Evolutionary conservation across 768 basidiomycete species (phyloP).

Genomic region (Mycena olivaceomarginata): DNA sequence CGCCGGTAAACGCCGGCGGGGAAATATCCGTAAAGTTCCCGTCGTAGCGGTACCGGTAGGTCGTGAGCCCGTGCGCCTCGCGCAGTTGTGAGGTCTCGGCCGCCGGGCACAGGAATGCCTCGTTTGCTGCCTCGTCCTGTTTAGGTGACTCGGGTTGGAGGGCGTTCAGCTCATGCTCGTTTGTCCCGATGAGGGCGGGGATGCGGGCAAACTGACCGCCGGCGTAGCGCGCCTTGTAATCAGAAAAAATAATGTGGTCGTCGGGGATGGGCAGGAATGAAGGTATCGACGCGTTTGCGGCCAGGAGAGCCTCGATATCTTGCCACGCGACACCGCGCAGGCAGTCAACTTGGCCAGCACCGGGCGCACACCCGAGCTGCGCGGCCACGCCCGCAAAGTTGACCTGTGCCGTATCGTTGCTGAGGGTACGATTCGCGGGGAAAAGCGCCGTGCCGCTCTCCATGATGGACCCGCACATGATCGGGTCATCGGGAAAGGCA

Average conservation of each 20-base stretch:
- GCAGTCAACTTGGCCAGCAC: not conserved
- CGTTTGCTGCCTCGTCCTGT: not conserved
- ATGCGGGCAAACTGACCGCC: not conserved
- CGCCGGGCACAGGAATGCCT: not conserved
- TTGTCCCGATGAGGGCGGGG: slow-evolving; percentile 2
- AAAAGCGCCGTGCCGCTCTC: not conserved
- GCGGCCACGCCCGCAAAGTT: not conserved
- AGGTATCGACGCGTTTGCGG: not conserved
- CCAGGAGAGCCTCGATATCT: not conserved
- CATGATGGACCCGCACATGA: not conserved
- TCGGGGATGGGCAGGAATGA: not conserved
- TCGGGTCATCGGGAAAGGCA: not conserved
- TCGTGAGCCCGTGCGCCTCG: not conserved
- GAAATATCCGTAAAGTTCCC: not conserved
- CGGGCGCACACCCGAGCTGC: not conserved
- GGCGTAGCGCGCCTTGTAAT: not conserved
- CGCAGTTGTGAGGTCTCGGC: not conserved
- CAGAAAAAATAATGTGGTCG: not conserved
- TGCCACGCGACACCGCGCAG: not conserved
- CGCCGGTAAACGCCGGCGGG: not conserved
- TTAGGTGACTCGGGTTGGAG: not conserved
- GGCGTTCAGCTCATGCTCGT: not conserved
- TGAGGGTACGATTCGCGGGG: not conserved
- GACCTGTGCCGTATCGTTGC: not conserved
- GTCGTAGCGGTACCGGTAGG: not conserved